Conservation (phyloP, 768 basidiomycete genomes). For the Lentinula edodes region DNA sequence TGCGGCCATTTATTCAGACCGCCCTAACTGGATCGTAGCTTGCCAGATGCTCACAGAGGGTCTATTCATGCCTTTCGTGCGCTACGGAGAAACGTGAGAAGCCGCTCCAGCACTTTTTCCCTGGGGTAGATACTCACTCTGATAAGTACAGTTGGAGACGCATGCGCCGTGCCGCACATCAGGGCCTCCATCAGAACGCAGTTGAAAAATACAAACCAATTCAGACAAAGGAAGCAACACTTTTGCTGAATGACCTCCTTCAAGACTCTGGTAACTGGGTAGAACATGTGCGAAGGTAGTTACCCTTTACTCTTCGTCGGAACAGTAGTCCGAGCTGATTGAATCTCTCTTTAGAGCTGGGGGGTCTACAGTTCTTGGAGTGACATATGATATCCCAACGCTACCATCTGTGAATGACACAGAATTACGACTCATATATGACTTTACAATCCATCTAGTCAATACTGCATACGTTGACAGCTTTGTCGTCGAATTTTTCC, state of each 20-base stretch:
- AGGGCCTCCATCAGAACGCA: constrained; percentile 22
- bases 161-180: constrained; percentile 27
- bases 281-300: constrained; percentile 13
- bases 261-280: constrained; percentile 23
- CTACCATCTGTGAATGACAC: constrained; percentile 10
- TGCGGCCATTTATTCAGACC: constrained; percentile 15
- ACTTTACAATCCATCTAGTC: constrained; percentile 20
- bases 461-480: constrained; percentile 26
- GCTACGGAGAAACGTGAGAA: constrained; percentile 11
- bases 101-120: not conserved
- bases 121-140: not conserved
- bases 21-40: constrained; percentile 10
- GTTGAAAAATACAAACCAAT: constrained; percentile 17
- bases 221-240: constrained; percentile 24
- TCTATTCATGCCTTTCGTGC: constrained; percentile 11
- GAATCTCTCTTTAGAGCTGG: constrained; percentile 5
- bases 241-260: constrained; percentile 22
- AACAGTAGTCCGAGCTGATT: not conserved
- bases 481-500: constrained; percentile 27
- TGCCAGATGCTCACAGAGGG: constrained; percentile 6
- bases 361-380: constrained; percentile 11
- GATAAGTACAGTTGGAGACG: constrained; percentile 23
- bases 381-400: constrained; percentile 14
- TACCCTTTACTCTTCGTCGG: too few relatives aligned
- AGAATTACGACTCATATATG: constrained; percentile 9